Percentiles rank a stretch among this genome's conserved stretches.
Conservation (phyloP, 1,284 basidiomycete species). For the Leucoagaricus sp. region DNA sequence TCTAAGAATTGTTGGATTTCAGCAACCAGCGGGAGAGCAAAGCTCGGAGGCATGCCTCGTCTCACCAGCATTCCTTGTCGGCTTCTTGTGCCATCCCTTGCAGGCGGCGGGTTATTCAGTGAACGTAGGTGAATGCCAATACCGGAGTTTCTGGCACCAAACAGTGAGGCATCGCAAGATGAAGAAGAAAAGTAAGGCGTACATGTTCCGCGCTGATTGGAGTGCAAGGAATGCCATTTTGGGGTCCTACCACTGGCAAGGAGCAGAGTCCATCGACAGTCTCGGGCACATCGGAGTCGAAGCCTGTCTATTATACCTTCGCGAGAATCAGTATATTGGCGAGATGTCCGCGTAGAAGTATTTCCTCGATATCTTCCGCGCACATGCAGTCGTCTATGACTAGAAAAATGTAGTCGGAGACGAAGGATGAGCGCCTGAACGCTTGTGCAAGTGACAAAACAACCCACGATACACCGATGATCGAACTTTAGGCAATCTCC, state of each 20-base stretch:
- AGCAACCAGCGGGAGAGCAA: background rate
- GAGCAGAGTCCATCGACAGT: constrained; percentile 85
- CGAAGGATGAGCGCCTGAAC: too few species aligned
- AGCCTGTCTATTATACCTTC: constrained; percentile 77
- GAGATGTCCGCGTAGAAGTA: too few species aligned
- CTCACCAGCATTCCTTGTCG: constrained; percentile 86
- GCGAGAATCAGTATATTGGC: background rate
- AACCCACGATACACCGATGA: too few species aligned
- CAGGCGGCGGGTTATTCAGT: constrained; percentile 92
- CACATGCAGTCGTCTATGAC: too few species aligned
- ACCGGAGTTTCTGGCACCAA: constrained; percentile 71
- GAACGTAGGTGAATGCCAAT: constrained; percentile 98
- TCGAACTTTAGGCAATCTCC: too few species aligned
- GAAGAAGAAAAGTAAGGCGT: constrained; percentile 23
- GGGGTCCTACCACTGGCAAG: constrained; percentile 85
- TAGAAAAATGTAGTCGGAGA: too few species aligned
- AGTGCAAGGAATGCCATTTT: constrained; percentile 91
- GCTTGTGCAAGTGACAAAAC: too few species aligned
- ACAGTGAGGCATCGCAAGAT: constrained; percentile 2
- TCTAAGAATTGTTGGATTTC: constrained; percentile 37
- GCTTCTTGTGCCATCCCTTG: constrained; percentile 86
- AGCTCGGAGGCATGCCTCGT: constrained; percentile 58
- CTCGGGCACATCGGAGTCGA: constrained; percentile 82
- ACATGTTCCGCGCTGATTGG: constrained; percentile 87
- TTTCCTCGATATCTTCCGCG: too few species aligned